A percentile compares a stretch with the other conserved stretches of the same genome.
Evolutionary conservation across 2,329 filamentous ascomycete species (phyloP).

Genomic region (Ceratocystis colombiana): DNA sequence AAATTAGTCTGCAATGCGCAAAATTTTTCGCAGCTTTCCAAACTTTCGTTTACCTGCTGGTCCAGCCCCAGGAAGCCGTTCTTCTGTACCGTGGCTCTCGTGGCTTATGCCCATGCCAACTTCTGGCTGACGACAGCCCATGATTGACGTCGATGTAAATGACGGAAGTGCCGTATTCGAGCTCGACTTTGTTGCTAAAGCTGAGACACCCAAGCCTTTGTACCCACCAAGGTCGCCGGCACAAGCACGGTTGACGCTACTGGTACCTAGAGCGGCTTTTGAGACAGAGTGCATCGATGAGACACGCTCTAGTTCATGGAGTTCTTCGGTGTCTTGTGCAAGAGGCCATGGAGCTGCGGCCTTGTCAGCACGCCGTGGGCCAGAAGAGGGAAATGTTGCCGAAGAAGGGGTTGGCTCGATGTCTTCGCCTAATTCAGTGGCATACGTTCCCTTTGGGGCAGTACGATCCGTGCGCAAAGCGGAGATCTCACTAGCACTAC

Average conservation of each 20-base stretch:
- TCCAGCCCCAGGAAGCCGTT: not conserved
- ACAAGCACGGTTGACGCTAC: slow-evolving; percentile 20
- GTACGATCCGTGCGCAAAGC: slow-evolving; percentile 34
- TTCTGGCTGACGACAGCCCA: not conserved
- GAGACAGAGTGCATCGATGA: slow-evolving; percentile 16
- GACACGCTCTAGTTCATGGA: slow-evolving; percentile 13
- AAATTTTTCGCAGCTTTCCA: slow-evolving; percentile 53
- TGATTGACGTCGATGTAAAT: slow-evolving; percentile 15
- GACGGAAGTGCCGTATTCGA: slow-evolving; percentile 16
- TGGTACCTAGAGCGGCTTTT: slow-evolving; percentile 16
- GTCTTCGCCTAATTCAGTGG: not conserved
- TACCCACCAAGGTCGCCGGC: slow-evolving; percentile 3
- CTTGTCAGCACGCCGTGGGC: not conserved
- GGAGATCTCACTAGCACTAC: slow-evolving; percentile 45
- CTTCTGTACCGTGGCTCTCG: not conserved
- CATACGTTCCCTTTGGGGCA: slow-evolving; percentile 26
- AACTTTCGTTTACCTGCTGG: slow-evolving; percentile 54
- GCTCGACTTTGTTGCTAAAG: slow-evolving; percentile 4
- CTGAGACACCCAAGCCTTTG: slow-evolving; percentile 10
- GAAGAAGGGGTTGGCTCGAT: not conserved
- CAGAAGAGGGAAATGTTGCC: not conserved
- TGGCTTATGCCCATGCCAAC: not conserved
- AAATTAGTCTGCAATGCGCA: slow-evolving; percentile 39
- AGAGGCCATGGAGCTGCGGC: slow-evolving; percentile 17
- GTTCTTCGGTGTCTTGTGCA: slow-evolving; percentile 1